Evolutionary conservation across 208 protist species (phyloP).

Genomic region (Leishmania lainsoni): DNA sequence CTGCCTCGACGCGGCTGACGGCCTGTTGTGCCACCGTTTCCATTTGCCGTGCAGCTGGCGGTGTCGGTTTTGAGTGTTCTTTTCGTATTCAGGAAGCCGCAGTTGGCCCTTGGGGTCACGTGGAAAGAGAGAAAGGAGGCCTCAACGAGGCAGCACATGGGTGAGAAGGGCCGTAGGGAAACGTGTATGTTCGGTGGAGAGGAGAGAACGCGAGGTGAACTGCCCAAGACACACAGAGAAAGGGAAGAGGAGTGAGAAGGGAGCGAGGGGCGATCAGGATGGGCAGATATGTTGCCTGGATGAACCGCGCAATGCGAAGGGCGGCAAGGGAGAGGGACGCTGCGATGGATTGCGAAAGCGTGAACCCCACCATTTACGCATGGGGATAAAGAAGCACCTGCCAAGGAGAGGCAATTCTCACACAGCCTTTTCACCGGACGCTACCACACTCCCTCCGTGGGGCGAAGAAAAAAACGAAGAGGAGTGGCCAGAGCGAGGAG

Average conservation of each 20-base stretch:
- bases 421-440: neutral
- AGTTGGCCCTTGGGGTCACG: neutral
- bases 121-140: neutral
- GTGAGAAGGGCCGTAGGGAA: neutral
- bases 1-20: slow-evolving; percentile 6
- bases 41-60: too few species aligned
- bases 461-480: neutral
- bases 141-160: neutral
- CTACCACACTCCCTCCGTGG: neutral
- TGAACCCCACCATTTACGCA: neutral
- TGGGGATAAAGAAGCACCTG: neutral
- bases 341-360: neutral
- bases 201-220: neutral
- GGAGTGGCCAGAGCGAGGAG: neutral
- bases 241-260: neutral
- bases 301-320: neutral
- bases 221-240: neutral
- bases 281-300: neutral
- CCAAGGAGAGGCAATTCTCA: neutral
- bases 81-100: neutral
- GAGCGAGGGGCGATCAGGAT: too few species aligned
- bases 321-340: neutral
- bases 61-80: neutral
- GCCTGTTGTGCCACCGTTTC: neutral
- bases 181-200: neutral